A percentile compares a stretch with the other conserved stretches of the same genome.
phyloP scores from a whole-genome alignment of 1,284 basidiomycete genomes.

The Ceraceosorus guamensis region DNA sequence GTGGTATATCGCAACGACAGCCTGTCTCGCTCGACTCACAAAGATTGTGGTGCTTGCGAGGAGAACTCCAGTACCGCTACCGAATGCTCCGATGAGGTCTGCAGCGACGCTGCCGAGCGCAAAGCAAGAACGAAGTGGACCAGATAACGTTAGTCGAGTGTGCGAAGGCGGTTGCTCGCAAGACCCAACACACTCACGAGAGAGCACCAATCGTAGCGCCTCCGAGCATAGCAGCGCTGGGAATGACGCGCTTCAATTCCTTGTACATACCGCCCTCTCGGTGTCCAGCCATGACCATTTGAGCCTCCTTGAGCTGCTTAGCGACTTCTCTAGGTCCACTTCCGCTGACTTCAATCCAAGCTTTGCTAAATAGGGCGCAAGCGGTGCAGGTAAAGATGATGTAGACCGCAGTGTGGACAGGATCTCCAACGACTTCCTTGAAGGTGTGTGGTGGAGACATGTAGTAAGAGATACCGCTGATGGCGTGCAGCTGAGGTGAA shows the following conservation, averaged over 20 bases:
- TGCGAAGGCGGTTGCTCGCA: too few relatives aligned
- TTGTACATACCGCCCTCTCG: slow-evolving; percentile 97
- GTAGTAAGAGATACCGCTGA: slow-evolving; percentile 92
- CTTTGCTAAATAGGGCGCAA: slow-evolving; percentile 96
- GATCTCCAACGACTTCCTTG: slow-evolving; percentile 76
- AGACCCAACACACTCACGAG: slow-evolving; percentile 49
- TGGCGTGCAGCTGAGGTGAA: slow-evolving; percentile 80
- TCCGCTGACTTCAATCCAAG: slow-evolving; percentile 98
- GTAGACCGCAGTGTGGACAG: slow-evolving; percentile 86
- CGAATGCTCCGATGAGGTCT: slow-evolving; percentile 93
- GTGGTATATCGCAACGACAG: background rate
- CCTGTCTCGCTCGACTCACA: slow-evolving; percentile 12
- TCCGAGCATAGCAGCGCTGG: slow-evolving; percentile 92
- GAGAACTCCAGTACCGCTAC: slow-evolving; percentile 91
- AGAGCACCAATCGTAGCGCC: slow-evolving; percentile 89
- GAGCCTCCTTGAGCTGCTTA: slow-evolving; percentile 96
- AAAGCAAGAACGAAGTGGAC: background rate
- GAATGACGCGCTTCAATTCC: slow-evolving; percentile 94
- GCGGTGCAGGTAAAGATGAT: slow-evolving; percentile 86
- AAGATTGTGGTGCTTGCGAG: slow-evolving; percentile 98
- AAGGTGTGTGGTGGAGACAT: slow-evolving; percentile 92
- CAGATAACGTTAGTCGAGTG: too few relatives aligned
- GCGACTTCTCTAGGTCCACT: slow-evolving; percentile 91
- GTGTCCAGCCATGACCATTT: slow-evolving; percentile 97
- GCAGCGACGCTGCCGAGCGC: slow-evolving; percentile 60